Evolutionary conservation across 2,329 filamentous ascomycete species (phyloP), one percentile per base, ranked within the genome.

Genomic region (Clarireedia sp.): DNA sequence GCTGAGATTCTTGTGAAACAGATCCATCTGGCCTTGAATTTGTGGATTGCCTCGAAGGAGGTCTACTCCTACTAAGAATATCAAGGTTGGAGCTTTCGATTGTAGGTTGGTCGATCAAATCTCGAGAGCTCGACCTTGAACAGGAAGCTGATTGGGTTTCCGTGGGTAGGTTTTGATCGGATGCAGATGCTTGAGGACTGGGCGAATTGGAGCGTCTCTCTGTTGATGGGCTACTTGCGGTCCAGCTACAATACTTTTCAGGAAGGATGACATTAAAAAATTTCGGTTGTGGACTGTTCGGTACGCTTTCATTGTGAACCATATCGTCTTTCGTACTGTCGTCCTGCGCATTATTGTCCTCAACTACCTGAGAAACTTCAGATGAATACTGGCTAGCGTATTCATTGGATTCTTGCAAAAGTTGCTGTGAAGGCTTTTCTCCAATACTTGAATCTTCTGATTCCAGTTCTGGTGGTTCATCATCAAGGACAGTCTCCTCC

Each of bases 381-480:
- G 36, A 41, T 49, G 48, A 51, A 29, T 51, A 37, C 21, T 51
- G 47, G 23, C 16, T 38, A 14, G 53, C 49, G 10, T 55, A 55
- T 55, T 55, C 48, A 55, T n/a, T 51, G 8, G 53, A 44, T 16
- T 55, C 53, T 38, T 45, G 37, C 14, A 55, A 37, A 9, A 55
- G 43, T 46, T 55, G 53, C 14, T 55, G 47, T 37, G 53, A 55
- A 19, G 47, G 36, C 17, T 51, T 50, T 23, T 55, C 47, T 19
- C 41, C 53, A 9, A 29, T 37, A n/a, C 50, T 45, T 3, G 23
- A 33, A 7, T 29, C 26, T 38, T 55, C 53, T 1, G 53, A 55
- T 33, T 51, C 53, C 6, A 51, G 8, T 4, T 55, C 53, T 14
- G 19, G 19, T 10, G 12, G 26, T 14, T 45, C n/a, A 21, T 29